Evolutionary conservation across 2,329 filamentous ascomycete genomes (phyloP).

Genomic region (Samsoniella hepiali): DNA sequence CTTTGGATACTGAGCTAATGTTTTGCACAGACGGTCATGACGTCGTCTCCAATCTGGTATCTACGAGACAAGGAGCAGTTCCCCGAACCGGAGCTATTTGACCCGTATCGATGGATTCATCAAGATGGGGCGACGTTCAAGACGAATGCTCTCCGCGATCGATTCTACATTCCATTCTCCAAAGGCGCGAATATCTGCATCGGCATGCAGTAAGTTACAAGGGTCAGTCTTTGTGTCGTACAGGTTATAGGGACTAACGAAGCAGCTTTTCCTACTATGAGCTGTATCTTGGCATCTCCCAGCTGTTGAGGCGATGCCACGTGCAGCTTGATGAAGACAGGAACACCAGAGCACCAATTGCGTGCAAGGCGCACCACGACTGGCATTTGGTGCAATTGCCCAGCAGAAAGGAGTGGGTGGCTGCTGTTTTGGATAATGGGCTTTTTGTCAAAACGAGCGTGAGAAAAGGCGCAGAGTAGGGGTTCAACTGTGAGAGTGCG

Average conservation of each 20-base stretch:
- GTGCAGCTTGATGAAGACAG: background rate
- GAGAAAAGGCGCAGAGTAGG: too few relatives aligned
- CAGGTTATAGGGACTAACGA: background rate
- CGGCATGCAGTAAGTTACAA: conserved; percentile 27
- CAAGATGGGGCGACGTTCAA: conserved; percentile 14
- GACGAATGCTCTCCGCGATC: conserved; percentile 24
- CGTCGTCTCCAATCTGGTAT: background rate
- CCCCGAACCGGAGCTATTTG: background rate
- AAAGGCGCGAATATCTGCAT: conserved; percentile 30
- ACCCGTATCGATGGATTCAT: background rate
- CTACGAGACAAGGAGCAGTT: background rate
- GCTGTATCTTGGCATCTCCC: conserved; percentile 20
- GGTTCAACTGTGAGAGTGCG: too few relatives aligned
- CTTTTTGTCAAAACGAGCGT: background rate
- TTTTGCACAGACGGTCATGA: background rate
- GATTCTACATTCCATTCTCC: conserved; percentile 30
- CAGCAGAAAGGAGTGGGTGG: background rate
- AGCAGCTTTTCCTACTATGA: conserved; percentile 22
- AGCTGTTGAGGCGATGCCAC: conserved; percentile 9
- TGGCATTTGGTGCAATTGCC: background rate
- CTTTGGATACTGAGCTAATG: background rate
- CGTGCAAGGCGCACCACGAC: background rate
- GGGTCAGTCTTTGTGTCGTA: too few relatives aligned
- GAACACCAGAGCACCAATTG: background rate
- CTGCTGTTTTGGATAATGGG: background rate